phyloP scores from a whole-genome alignment of 257 asterid species.

The Solanum pinnatisectum region DNA sequence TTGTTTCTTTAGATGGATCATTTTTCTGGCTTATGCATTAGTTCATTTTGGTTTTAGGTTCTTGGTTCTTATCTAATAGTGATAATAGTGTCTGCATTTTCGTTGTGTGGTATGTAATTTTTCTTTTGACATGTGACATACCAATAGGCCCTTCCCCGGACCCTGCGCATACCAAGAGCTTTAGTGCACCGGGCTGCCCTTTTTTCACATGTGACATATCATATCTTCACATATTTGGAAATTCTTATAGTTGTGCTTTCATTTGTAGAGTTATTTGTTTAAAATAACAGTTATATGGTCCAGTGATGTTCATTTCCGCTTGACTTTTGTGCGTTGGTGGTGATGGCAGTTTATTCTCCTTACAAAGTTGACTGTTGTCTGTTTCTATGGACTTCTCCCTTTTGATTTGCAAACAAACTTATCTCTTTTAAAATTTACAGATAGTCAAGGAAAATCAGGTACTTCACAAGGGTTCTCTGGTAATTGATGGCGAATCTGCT shows the following conservation, averaged over 20 bases:
- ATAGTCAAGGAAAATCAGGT: slow-evolving; percentile 91
- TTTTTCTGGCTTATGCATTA: background rate
- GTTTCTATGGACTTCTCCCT: background rate
- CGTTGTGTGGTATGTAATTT: background rate
- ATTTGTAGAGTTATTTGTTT: background rate
- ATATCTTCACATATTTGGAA: background rate
- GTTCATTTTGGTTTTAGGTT: background rate
- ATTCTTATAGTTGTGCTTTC: background rate
- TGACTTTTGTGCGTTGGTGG: background rate
- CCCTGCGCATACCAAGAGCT: background rate
- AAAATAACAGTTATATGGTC: background rate
- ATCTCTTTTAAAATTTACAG: slow-evolving; percentile 27
- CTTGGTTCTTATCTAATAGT: background rate
- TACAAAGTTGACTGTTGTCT: background rate
- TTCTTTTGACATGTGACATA: background rate
- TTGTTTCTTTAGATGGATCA: background rate
- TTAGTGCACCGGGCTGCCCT: background rate
- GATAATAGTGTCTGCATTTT: background rate
- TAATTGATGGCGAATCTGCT: slow-evolving; percentile 67
- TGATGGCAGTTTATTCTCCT: background rate
- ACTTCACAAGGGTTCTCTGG: slow-evolving; percentile 78
- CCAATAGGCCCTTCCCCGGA: background rate
- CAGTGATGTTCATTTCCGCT: background rate
- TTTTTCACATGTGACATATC: background rate
- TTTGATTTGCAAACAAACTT: background rate